phyloP scores from a whole-genome alignment of 2,329 filamentous ascomycete genomes.

The Aureobasidium sp. region DNA sequence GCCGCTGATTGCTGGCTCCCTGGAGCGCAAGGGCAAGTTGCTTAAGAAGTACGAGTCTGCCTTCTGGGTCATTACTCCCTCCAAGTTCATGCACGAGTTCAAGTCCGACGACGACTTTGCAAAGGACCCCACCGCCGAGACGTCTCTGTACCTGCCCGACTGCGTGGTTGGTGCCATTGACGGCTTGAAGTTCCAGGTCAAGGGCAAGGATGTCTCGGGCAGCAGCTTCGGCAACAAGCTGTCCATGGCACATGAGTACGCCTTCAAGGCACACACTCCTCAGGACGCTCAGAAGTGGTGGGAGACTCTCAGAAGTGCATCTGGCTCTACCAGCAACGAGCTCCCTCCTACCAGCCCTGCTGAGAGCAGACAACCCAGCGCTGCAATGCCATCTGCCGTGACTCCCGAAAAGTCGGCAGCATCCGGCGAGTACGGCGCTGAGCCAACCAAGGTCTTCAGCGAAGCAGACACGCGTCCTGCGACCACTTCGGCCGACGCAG shows the following conservation, averaged over 20 bases:
- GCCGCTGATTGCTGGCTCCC: slow-evolving; percentile 75
- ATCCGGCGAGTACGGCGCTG: background rate
- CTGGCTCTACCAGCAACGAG: slow-evolving; percentile 44
- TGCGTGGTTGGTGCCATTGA: slow-evolving; percentile 66
- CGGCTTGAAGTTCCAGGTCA: slow-evolving; percentile 85
- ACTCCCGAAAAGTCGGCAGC: background rate
- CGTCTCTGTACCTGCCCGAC: slow-evolving; percentile 88
- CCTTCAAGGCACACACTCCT: slow-evolving; percentile 80
- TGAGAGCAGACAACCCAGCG: slow-evolving; percentile 17
- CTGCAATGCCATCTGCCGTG: background rate
- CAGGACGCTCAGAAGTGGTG: slow-evolving; percentile 82
- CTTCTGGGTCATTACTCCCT: slow-evolving; percentile 86
- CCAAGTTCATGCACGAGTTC: slow-evolving; percentile 90
- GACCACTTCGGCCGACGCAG: slow-evolving; percentile 3
- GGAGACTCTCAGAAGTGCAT: slow-evolving; percentile 58
- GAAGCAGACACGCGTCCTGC: slow-evolving; percentile 7
- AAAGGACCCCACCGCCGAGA: slow-evolving; percentile 72
- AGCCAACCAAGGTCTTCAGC: slow-evolving; percentile 9
- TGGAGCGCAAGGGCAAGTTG: slow-evolving; percentile 87
- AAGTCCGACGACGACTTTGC: slow-evolving; percentile 75
- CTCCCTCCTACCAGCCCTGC: slow-evolving; percentile 30
- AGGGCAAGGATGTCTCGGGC: slow-evolving; percentile 85
- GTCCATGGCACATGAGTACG: slow-evolving; percentile 68
- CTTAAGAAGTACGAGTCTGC: slow-evolving; percentile 71
- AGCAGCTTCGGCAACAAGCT: slow-evolving; percentile 72